phyloP scores from a whole-genome alignment of 345 rosid species.

The Ricinus communis region DNA sequence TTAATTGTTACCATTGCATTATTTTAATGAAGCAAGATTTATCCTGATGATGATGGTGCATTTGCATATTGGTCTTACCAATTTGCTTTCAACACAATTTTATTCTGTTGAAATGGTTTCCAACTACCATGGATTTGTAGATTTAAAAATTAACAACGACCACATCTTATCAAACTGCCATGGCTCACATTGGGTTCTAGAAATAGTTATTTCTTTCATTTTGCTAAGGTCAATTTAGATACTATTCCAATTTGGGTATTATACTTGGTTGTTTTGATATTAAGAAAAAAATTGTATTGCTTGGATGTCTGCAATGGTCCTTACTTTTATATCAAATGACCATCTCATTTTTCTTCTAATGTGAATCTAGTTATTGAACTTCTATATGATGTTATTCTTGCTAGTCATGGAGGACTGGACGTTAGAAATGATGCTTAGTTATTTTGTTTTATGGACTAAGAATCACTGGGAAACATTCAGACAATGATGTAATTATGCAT shows the following conservation, averaged over 20 bases:
- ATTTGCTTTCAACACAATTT: not conserved
- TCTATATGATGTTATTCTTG: not conserved
- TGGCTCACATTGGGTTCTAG: not conserved
- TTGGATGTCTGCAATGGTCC: not conserved
- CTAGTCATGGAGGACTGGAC: not conserved
- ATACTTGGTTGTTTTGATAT: not conserved
- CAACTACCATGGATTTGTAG: not conserved
- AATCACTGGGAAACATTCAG: not conserved
- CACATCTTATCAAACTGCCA: not conserved
- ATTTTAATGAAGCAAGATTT: too few species aligned
- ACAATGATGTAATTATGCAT: not conserved
- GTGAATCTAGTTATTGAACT: slow-evolving; percentile 1
- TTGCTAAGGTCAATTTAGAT: too few species aligned
- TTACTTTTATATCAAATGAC: not conserved
- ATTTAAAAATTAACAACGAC: not conserved
- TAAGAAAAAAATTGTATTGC: not conserved
- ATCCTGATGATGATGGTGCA: too few species aligned
- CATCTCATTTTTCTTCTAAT: not conserved
- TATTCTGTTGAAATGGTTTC: not conserved
- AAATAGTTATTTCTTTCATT: not conserved
- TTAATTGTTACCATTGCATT: not conserved
- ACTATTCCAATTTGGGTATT: not conserved
- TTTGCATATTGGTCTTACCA: not conserved
- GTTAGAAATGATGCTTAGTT: not conserved
- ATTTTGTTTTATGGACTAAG: not conserved